phyloP scores from a whole-genome alignment of 352 stramenopile species.

The Achlya hypogyna region DNA sequence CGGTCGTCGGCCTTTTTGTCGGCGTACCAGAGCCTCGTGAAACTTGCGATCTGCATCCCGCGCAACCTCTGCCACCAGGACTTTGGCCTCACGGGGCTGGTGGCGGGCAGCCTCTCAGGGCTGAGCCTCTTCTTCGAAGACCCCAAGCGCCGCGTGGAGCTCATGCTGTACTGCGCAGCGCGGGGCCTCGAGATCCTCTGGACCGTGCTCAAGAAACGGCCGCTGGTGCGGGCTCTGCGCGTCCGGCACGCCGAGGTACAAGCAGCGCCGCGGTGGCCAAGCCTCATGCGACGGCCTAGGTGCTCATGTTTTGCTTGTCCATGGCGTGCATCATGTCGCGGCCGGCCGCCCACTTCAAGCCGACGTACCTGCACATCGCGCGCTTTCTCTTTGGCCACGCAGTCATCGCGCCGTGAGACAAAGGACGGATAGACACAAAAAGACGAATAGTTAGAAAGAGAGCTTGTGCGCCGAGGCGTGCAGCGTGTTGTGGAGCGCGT shows the following conservation, averaged over 20 bases:
- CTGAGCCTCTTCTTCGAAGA: slow-evolving; percentile 65
- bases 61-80: slow-evolving; percentile 68
- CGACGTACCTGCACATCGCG: slow-evolving; percentile 70
- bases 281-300: slow-evolving; percentile 24
- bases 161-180: slow-evolving; percentile 77
- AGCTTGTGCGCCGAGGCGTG: slow-evolving; percentile 7
- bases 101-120: slow-evolving; percentile 51
- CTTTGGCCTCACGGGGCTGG: slow-evolving; percentile 31
- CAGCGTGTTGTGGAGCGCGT: neutral
- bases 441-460: slow-evolving; percentile 10
- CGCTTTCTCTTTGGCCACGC: slow-evolving; percentile 72
- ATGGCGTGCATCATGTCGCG: slow-evolving; percentile 80
- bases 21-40: slow-evolving; percentile 69
- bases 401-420: no score
- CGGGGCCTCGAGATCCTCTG: slow-evolving; percentile 74
- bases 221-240: slow-evolving; percentile 33
- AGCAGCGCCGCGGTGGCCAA: slow-evolving; percentile 38
- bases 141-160: slow-evolving; percentile 69
- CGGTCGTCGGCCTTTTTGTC: slow-evolving; percentile 77
- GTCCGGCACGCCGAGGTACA: slow-evolving; percentile 29
- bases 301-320: slow-evolving; percentile 74
- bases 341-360: slow-evolving; percentile 73
- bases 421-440: neutral
- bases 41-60: slow-evolving; percentile 59
- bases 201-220: slow-evolving; percentile 56